Evolutionary conservation across 176 grass and related monocot species (phyloP).

Genomic region (Avena insularis): DNA sequence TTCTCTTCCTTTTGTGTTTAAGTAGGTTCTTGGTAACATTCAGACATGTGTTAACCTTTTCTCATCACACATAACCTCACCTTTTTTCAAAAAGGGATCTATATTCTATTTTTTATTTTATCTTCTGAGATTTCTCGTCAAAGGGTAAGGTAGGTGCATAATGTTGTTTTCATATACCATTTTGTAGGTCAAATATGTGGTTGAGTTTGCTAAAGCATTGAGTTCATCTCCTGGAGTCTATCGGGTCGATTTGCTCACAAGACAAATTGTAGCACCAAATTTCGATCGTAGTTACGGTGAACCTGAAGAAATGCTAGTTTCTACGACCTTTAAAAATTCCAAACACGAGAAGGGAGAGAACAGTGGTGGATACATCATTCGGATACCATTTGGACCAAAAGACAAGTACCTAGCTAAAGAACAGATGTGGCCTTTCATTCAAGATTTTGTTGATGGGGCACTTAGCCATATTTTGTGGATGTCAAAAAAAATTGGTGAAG

Average conservation of each 20-base stretch:
- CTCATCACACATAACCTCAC: conserved; percentile 17
- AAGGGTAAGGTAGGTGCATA: conserved; percentile 16
- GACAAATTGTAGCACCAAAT: conserved; percentile 76
- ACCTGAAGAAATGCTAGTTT: conserved; percentile 62
- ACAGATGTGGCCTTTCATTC: conserved; percentile 74
- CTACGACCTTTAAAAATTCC: conserved; percentile 61
- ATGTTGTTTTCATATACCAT: conserved; percentile 17
- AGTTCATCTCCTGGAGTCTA: conserved; percentile 86
- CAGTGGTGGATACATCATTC: conserved; percentile 76
- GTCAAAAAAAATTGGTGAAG: conserved; percentile 73
- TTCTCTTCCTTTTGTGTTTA: conserved; percentile 16
- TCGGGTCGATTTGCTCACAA: conserved; percentile 74
- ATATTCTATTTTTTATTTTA: conserved; percentile 26
- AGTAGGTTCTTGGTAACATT: not conserved
- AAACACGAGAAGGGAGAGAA: conserved; percentile 76
- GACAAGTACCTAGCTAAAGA: conserved; percentile 82
- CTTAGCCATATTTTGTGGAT: conserved; percentile 69
- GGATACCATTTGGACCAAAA: conserved; percentile 82
- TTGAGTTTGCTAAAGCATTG: conserved; percentile 81
- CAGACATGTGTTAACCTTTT: conserved; percentile 24
- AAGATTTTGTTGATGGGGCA: conserved; percentile 90
- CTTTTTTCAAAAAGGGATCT: not conserved
- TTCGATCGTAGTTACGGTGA: conserved; percentile 80
- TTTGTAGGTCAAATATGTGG: conserved; percentile 85
- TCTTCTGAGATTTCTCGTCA: conserved; percentile 23